Conservation (phyloP, 164 flowering plant genomes). For the Macadamia tetraphylla region DNA sequence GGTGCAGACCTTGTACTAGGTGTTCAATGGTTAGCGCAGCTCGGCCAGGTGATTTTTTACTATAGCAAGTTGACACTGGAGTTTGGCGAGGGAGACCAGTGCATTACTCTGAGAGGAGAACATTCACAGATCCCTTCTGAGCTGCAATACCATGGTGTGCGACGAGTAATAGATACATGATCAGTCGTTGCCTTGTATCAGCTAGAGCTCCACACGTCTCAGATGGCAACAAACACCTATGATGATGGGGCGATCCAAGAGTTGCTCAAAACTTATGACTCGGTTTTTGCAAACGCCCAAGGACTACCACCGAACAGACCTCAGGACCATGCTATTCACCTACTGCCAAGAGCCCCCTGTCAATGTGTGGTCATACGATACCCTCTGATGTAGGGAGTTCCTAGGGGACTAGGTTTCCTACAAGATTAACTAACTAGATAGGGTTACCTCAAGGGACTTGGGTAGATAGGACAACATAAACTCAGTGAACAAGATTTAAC, state of each 20-base stretch:
- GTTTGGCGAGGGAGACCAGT: not conserved
- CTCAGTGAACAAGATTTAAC: too few relatives aligned
- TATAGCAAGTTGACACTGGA: not conserved
- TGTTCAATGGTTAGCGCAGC: not conserved
- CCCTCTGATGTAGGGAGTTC: not conserved
- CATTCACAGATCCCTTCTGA: not conserved
- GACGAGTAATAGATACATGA: too few relatives aligned
- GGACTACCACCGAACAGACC: not conserved
- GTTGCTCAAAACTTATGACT: not conserved
- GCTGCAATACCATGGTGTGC: too few relatives aligned
- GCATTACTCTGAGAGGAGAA: not conserved
- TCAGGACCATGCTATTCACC: not conserved
- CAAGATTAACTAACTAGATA: too few relatives aligned
- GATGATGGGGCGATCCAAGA: not conserved
- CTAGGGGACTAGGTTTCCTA: too few relatives aligned
- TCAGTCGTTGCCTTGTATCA: too few relatives aligned
- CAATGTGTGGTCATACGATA: constrained; percentile 8
- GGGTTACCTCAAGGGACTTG: too few relatives aligned
- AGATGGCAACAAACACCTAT: not conserved
- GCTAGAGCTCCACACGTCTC: too few relatives aligned
- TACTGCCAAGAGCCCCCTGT: not conserved
- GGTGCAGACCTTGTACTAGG: not conserved
- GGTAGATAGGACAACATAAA: too few relatives aligned
- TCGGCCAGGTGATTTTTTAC: not conserved
- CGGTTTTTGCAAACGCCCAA: not conserved